Conservation (phyloP, 2,329 filamentous ascomycete species). For the Pseudocercospora eumusae region DNA sequence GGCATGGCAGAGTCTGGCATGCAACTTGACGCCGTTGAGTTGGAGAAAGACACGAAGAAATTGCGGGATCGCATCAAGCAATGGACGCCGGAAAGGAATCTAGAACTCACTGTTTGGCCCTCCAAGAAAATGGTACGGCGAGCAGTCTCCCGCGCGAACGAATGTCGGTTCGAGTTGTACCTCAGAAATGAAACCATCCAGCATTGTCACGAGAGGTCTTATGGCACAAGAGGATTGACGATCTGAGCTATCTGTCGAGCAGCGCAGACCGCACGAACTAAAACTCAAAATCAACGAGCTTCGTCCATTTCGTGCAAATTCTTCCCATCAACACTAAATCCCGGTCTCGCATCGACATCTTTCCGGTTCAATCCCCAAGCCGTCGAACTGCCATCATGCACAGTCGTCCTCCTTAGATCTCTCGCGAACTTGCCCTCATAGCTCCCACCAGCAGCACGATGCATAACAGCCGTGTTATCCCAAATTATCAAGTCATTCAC, state of each 20-base stretch:
- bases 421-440: conserved; percentile 1
- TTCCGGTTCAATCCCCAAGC: neutral
- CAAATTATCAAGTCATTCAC: conserved; percentile 11
- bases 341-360: neutral
- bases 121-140: neutral
- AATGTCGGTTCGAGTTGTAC: neutral
- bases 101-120: neutral
- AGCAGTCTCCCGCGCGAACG: neutral
- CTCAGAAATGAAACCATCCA: neutral
- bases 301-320: neutral
- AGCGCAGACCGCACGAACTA: neutral
- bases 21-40: neutral
- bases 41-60: neutral
- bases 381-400: neutral
- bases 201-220: too few relatives aligned
- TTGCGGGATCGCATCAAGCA: neutral
- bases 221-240: neutral
- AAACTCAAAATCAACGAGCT: neutral
- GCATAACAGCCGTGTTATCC: conserved; percentile 11
- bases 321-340: neutral
- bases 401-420: conserved; percentile 1
- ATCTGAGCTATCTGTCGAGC: neutral
- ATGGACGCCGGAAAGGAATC: neutral
- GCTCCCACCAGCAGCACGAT: neutral
- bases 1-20: neutral